Base-by-base conservation (phyloP, 305 asterid genomes). In the Fraxinus velutina region DNA sequence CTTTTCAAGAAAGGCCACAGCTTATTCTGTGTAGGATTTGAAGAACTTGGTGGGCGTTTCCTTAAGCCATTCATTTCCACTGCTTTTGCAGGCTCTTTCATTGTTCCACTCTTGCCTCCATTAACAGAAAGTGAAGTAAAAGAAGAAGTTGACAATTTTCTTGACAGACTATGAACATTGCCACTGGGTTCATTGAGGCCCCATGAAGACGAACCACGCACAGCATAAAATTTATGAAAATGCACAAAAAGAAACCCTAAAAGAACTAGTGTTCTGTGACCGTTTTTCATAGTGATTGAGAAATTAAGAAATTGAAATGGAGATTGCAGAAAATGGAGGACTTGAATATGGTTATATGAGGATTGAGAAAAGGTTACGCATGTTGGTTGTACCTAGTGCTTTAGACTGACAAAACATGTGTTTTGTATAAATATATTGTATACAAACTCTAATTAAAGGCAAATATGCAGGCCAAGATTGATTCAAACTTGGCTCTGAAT, bases 1-100 rank as follows among this genome's bases (percentile, higher is more conserved):
- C 27, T 4, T 8, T 57, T 39, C 37, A 68, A 55, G 71, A 52
- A 33, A 80, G 79, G 72, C 29, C 80, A 80, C 86, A 79, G 74
- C 79, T 27, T 85, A 39, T 92, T 92, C 77, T 92, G 96, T 39
- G 81, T 89, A 7, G 96, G 94, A 85, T 92, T 92, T 27, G 92
- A 81, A 83, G 84, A 73, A 79, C 87, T 90, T 12, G 93, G 94
- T 5, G 94, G 94, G 83, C 21, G 82, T 29, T 39, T 77, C 73
- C 91, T 86, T 3, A 87, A 87, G 33, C 90, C 89, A 32, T 84
- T 87, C 7, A 66, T 66, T 42, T 76, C 85, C 80, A 89, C 86
- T 34, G 89, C 88, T 74, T 86, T 87, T 75, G 85, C 90, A 33
- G 86, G 87, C 77, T 88, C 84, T 22, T 47, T 71, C 85, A 68